A percentile compares a stretch with the other conserved stretches of the same genome.
Evolutionary conservation across 2,329 filamentous ascomycete species (phyloP).

Genomic region (Cordyceps tenuipes): DNA sequence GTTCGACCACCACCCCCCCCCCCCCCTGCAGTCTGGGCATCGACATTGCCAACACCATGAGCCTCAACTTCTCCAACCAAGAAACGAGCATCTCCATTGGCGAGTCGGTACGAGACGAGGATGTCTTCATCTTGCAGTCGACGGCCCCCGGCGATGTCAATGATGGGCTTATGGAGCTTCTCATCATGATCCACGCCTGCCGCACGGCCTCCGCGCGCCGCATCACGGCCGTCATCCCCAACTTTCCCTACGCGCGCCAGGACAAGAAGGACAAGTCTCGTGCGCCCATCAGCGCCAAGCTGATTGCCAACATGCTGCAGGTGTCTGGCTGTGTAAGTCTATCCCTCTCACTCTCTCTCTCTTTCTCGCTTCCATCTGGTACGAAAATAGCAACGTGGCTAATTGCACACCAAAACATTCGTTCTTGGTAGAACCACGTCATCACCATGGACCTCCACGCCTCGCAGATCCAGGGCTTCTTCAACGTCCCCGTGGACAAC

Average conservation of each 20-base stretch:
- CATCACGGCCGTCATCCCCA: conserved; percentile 91
- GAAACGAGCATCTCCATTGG: conserved; percentile 89
- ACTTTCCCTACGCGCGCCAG: conserved; percentile 92
- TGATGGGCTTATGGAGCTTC: conserved; percentile 93
- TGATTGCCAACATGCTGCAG: conserved; percentile 96
- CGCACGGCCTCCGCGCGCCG: conserved; percentile 61
- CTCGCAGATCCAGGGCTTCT: conserved; percentile 91
- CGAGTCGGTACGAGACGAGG: conserved; percentile 92
- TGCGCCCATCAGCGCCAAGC: conserved; percentile 90
- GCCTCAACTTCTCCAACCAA: conserved; percentile 78
- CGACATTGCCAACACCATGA: conserved; percentile 70
- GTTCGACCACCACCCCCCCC: no score
- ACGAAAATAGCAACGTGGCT: neutral
- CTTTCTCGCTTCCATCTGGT: neutral
- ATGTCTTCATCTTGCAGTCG: conserved; percentile 96
- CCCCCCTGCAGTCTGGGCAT: conserved; percentile 55
- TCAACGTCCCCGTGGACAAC: conserved; percentile 70
- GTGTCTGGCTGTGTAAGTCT: conserved; percentile 65
- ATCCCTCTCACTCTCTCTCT: neutral
- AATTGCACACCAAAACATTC: neutral
- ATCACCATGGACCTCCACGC: conserved; percentile 97
- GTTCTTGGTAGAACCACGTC: conserved; percentile 38
- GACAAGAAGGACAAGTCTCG: conserved; percentile 94
- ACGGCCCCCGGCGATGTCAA: conserved; percentile 95
- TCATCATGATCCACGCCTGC: conserved; percentile 98